Conservation (phyloP, 805 yeast species). For the Metschnikowia similis region DNA sequence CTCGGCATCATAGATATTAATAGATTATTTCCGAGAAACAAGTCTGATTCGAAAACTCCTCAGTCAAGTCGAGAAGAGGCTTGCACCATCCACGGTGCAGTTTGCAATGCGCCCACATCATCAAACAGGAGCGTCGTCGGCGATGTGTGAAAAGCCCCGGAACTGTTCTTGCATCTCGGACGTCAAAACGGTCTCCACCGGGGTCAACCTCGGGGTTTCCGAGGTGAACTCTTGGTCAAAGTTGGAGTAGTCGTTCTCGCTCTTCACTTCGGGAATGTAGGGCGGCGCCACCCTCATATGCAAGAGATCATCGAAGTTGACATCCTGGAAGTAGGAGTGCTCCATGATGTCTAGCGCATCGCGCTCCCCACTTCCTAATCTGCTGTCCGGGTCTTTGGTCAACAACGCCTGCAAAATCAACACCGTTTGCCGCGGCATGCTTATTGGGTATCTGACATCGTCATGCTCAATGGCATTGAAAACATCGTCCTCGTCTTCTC, state of each 20-base stretch:
- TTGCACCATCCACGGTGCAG: no score
- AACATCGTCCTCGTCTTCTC: slow-evolving; percentile 95
- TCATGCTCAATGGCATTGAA: slow-evolving; percentile 94
- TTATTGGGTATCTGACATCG: slow-evolving; percentile 94
- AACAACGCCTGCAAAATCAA: slow-evolving; percentile 86
- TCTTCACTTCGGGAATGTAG: slow-evolving; percentile 77
- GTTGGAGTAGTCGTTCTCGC: slow-evolving; percentile 87
- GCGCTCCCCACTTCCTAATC: slow-evolving; percentile 82
- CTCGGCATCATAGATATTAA: background rate
- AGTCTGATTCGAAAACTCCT: background rate
- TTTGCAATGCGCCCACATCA: no score
- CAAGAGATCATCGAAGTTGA: slow-evolving; percentile 83
- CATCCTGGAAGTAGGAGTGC: slow-evolving; percentile 88
- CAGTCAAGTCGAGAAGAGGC: background rate
- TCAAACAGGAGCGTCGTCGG: slow-evolving; percentile 49
- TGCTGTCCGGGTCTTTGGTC: slow-evolving; percentile 78
- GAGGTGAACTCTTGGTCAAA: slow-evolving; percentile 94
- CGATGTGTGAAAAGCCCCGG: slow-evolving; percentile 90
- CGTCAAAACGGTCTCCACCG: slow-evolving; percentile 83
- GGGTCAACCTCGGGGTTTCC: slow-evolving; percentile 92
- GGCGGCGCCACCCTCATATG: slow-evolving; percentile 77
- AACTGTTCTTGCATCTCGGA: slow-evolving; percentile 92
- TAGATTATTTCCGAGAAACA: background rate
- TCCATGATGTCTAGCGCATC: slow-evolving; percentile 95
- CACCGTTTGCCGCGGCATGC: slow-evolving; percentile 96